Conservation (phyloP, 2,329 filamentous ascomycete genomes). For the Aspergillus calidoustus region DNA sequence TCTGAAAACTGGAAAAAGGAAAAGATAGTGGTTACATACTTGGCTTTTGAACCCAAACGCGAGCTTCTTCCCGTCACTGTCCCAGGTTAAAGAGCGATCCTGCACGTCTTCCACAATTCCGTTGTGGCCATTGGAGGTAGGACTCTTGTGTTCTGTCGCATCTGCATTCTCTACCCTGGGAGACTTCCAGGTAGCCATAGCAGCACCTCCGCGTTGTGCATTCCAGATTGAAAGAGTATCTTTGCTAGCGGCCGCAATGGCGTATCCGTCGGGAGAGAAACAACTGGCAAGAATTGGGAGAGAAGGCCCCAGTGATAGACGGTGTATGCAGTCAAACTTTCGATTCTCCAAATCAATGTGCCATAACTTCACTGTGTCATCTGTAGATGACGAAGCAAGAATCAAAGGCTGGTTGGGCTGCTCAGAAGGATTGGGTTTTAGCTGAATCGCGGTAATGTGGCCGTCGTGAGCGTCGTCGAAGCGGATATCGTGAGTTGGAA, state of each 20-base stretch:
- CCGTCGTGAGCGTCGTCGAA: constrained; percentile 46
- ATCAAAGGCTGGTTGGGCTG: constrained; percentile 33
- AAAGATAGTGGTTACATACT: constrained; percentile 39
- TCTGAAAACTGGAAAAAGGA: constrained; percentile 5
- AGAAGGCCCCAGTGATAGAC: constrained; percentile 41
- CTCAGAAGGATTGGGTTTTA: constrained; percentile 36
- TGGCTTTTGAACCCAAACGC: constrained; percentile 55
- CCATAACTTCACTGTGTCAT: constrained; percentile 53
- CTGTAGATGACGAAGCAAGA: constrained; percentile 52
- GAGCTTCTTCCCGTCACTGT: constrained; percentile 58
- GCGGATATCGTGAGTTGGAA: constrained; percentile 50
- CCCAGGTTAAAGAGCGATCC: constrained; percentile 55
- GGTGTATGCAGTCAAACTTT: constrained; percentile 42
- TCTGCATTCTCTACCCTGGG: constrained; percentile 37
- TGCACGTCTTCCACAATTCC: constrained; percentile 31
- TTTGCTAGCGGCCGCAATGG: constrained; percentile 50
- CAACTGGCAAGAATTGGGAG: constrained; percentile 46
- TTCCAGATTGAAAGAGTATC: constrained; percentile 53
- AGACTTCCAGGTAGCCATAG: constrained; percentile 47
- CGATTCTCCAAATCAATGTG: constrained; percentile 44
- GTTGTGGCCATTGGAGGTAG: constrained; percentile 42
- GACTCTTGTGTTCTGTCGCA: constrained; percentile 37
- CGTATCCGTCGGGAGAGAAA: constrained; percentile 54
- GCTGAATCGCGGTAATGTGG: constrained; percentile 50
- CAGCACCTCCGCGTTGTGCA: constrained; percentile 48